phyloP scores from a whole-genome alignment of 164 flowering plant genomes.

The Taxillus chinensis region DNA sequence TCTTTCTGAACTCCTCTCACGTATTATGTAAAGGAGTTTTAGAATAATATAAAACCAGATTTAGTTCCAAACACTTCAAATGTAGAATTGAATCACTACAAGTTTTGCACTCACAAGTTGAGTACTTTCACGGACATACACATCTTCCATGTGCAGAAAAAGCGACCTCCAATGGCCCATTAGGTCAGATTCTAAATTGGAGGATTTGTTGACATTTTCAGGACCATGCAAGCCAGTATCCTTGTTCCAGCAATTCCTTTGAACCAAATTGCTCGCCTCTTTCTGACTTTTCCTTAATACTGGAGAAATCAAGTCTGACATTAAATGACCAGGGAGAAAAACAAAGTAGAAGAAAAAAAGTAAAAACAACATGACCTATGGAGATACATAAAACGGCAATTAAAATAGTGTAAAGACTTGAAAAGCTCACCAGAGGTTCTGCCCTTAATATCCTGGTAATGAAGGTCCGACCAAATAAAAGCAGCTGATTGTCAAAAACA shows the following conservation, averaged over 20 bases:
- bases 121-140: slow-evolving; percentile 41
- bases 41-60: neutral
- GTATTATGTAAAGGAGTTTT: no score
- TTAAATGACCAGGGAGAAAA: neutral
- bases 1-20: neutral
- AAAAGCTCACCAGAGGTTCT: slow-evolving; percentile 52
- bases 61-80: neutral
- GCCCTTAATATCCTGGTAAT: slow-evolving; percentile 77
- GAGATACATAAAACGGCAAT: neutral
- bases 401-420: neutral
- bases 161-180: slow-evolving; percentile 68
- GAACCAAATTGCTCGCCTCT: slow-evolving; percentile 50
- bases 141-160: slow-evolving; percentile 57
- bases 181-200: slow-evolving; percentile 52
- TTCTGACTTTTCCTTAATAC: slow-evolving; percentile 69
- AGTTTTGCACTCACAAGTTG: slow-evolving; percentile 54
- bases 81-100: neutral
- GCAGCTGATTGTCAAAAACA: slow-evolving; percentile 47
- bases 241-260: slow-evolving; percentile 23
- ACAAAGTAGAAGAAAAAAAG: neutral
- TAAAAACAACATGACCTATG: neutral
- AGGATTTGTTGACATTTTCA: slow-evolving; percentile 19
- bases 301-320: slow-evolving; percentile 10
- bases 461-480: slow-evolving; percentile 76
- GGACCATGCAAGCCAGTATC: slow-evolving; percentile 14